Base-by-base conservation (phyloP, 1,284 basidiomycete species). In the Ceratobasidium sp. region DNA sequence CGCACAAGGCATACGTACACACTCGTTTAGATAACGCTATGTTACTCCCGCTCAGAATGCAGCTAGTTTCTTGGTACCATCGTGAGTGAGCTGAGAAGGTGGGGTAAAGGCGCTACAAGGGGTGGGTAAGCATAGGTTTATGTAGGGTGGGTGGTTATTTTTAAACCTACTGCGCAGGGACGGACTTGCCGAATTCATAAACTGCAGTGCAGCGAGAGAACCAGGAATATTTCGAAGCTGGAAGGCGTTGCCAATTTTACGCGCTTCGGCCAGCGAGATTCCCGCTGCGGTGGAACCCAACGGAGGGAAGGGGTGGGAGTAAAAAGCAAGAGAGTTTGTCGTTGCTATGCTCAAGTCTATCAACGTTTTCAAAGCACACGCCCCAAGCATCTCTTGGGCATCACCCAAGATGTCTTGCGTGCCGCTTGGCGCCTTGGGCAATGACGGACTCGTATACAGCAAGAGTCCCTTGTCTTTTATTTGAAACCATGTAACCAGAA, bases 1-100 rank as follows among this genome's bases (percentile, higher is more conserved):
- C 28, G 33, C 30, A n/a, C 54, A 21, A 2, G 54, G 54, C n/a
- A 56, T 25, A 56, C 54, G 33, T 62, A 62, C 60, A 70, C 66
- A 14, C 56, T 70, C 66, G 54, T 59, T 70, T 70, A 48, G 23
- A 36, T 30, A 46, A 49, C 44, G 30, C 21, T 64, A 46, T 63
- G 42, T 14, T 66, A 66, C 63, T 51, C 46, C 14, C 49, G 54
- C 25, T 23, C 23, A 42, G 23, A 40, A 53, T 66, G 12, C n/a
- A 66, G n/a, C 36, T 66, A 11, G 30, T 54, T 16, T 66, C 3
- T 23, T 25, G n/a, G 14, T 63, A 30, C 44, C 6, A 6, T 63
- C 38, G 28, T 33, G 59, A 30, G n/a, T 14, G 21, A 7, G 36
- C 36, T 59, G 18, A 33, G 54, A 14, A 14, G 18, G 18, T 28